Evolutionary conservation across 805 yeast genomes (phyloP).

Genomic region (Dipodascus albidus): DNA sequence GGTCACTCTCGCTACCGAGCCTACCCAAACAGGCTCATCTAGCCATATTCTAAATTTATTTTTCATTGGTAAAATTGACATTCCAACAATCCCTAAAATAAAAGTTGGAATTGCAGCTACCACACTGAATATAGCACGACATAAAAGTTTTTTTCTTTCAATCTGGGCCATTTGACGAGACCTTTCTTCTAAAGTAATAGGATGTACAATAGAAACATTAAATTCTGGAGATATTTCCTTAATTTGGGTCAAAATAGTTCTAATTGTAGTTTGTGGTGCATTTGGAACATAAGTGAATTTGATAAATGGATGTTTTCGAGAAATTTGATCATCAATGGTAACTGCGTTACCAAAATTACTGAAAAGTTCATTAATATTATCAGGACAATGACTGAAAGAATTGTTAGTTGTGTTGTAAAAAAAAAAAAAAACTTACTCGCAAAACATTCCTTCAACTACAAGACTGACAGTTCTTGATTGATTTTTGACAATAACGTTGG

Average conservation of each 20-base stretch:
- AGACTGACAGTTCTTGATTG: slow-evolving; percentile 46
- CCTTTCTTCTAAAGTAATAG: slow-evolving; percentile 52
- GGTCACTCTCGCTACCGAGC: slow-evolving; percentile 47
- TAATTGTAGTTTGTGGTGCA: slow-evolving; percentile 40
- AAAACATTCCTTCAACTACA: slow-evolving; percentile 53
- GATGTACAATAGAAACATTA: slow-evolving; percentile 41
- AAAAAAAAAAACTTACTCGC: slow-evolving; percentile 28
- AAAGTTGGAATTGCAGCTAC: slow-evolving; percentile 57
- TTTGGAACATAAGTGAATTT: slow-evolving; percentile 56
- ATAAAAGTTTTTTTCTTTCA: slow-evolving; percentile 37
- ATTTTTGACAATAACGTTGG: slow-evolving; percentile 33
- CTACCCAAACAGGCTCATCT: slow-evolving; percentile 50
- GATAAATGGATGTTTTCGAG: slow-evolving; percentile 44
- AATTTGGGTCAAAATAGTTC: slow-evolving; percentile 42
- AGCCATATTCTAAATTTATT: slow-evolving; percentile 40
- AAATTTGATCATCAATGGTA: slow-evolving; percentile 39
- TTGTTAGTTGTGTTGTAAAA: neutral
- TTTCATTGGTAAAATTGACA: slow-evolving; percentile 41
- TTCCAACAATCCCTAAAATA: slow-evolving; percentile 55
- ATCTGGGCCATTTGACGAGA: slow-evolving; percentile 35
- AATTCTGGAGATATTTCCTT: slow-evolving; percentile 36
- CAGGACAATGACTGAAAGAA: slow-evolving; percentile 42
- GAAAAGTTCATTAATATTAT: slow-evolving; percentile 37
- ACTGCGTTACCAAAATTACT: slow-evolving; percentile 45
- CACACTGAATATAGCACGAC: slow-evolving; percentile 38